These are phyloP conservation scores for Eucalyptus cladocalyx DNA, from an alignment of 345 rosid genomes.

Conservation along the genomic window DNA sequence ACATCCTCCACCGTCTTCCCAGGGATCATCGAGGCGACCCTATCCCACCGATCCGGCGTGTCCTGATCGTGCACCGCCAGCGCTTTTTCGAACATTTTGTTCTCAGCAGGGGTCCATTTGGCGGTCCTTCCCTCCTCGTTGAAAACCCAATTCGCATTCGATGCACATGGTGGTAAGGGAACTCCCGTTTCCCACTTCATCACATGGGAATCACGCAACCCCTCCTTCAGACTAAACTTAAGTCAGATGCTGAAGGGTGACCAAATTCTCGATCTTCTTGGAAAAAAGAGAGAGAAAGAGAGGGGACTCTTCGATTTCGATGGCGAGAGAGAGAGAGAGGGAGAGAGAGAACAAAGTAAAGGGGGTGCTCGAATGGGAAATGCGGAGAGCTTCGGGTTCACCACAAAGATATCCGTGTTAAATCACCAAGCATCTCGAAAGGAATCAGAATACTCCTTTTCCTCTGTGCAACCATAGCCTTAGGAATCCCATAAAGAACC, in stretches of 20 bases:
- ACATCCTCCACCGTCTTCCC: constrained; percentile 60
- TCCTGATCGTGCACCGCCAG: constrained; percentile 62
- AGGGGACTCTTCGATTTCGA: background rate
- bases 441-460: constrained; percentile 46
- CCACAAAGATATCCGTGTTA: constrained; percentile 8
- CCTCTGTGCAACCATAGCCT: background rate
- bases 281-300: background rate
- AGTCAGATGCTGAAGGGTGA: background rate
- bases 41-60: constrained; percentile 53
- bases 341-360: background rate
- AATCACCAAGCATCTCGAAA: constrained; percentile 13
- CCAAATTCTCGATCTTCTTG: background rate
- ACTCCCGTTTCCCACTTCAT: constrained; percentile 71
- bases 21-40: constrained; percentile 50
- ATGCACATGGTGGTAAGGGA: constrained; percentile 30
- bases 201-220: background rate
- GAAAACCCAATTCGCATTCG: constrained; percentile 37
- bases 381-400: constrained; percentile 11
- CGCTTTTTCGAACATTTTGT: constrained; percentile 83
- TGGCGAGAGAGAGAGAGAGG: background rate
- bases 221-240: background rate
- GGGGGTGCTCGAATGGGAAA: background rate
- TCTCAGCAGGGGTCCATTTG: constrained; percentile 70
- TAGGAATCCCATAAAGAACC: constrained; percentile 47
- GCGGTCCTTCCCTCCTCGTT: constrained; percentile 35